Base-by-base conservation (phyloP, 805 yeast genomes). In the Suhomyces vadensis region DNA sequence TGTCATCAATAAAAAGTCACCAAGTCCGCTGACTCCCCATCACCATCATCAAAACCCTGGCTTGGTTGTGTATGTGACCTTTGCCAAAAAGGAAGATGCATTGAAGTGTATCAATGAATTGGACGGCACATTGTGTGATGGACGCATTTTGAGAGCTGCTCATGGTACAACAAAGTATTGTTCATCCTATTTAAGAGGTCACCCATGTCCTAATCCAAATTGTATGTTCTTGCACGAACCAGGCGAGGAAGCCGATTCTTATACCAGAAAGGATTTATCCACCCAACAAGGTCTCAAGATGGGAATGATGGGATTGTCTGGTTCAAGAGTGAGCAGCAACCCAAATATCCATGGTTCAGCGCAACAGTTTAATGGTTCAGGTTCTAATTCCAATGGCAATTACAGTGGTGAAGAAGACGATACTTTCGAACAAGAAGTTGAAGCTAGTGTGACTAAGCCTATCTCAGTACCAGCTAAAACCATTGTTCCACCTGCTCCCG, bases 161-260 rank as follows among this genome's bases (percentile, higher is more conserved):
- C 95, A 91, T 64, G 99, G 99, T 61, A 94, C 99, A 4, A 94
- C 99, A 9, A 94, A 94, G 66, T 94, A 94, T 71, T 94, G 99
- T 65, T 88, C 96, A n/a, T 85, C 96, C 3, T 94, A 94, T 61
- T 71, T 94, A 51, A 78, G 97, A 54, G 97, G 97, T 27, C 95
- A 88, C 63, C 85, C 94, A 7, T 94, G 99, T 69, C 99, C 96
- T 47, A 94, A 94, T 67, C 98, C 98, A 50, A 89, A 90, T 60
- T 94, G 99, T 76, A 94, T 94, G 99, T 94, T 94, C 59, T 75
- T 94, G 57, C 99, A 94, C 64, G 99, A 94, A 67, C 99, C 99
- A 5, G 99, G 99, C 47, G 99, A 94, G 72, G 99, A 94, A 65
- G 98, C 98, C 1, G 99, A 94, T 58, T 86, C 96, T 8, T 92